Evolutionary conservation across 257 asterid species (phyloP), one percentile per base, ranked within the genome.

Genomic region (Rehmannia glutinosa): DNA sequence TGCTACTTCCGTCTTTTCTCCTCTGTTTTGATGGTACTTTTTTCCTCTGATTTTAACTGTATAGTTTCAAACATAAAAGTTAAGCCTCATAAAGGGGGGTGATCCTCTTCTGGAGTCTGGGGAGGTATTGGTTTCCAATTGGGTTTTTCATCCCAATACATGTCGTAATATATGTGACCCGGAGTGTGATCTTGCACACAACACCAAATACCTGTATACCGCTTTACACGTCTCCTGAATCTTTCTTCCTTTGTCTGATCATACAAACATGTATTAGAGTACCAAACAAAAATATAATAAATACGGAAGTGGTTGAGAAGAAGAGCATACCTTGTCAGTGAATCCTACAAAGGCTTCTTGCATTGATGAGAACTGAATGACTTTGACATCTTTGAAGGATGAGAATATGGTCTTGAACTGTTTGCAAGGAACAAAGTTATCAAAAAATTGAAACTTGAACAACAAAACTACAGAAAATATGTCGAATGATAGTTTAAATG

Each of bases 121-220:
- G 99, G 99, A 8, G 98, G 90, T 41, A 64, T 64, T 0, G 99
- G 90, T 75, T 94, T 91, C 99, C 99, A 94, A 4, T 38, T 75
- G 1, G 97, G 96, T 63, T 91, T 94, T 78, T 94, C 98, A 62
- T 94, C 99, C 99, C 99, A 94, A 63, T 85, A 94, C 68, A 87
- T 86, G 74, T 94, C 96, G 64, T 94, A 94, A 59, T 84, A 91
- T 77, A 94, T 87, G 75, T 91, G 97, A 24, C 99, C 99, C 1
- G 91, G 95, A 21, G 80, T 78, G 54, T 75, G 82, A 78, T 87
- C 35, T 36, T 76, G 84, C 39, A 89, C 91, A 12, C 99, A 94
- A 69, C 99, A 94, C 99, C 99, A 94, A 64, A 89, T 84, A 49
- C 99, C 97, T 10, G 87, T 71, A n/a, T 91, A 91, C 39, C 67